Conservation (phyloP, 352 stramenopile genomes). For the Plasmopara muralis region DNA sequence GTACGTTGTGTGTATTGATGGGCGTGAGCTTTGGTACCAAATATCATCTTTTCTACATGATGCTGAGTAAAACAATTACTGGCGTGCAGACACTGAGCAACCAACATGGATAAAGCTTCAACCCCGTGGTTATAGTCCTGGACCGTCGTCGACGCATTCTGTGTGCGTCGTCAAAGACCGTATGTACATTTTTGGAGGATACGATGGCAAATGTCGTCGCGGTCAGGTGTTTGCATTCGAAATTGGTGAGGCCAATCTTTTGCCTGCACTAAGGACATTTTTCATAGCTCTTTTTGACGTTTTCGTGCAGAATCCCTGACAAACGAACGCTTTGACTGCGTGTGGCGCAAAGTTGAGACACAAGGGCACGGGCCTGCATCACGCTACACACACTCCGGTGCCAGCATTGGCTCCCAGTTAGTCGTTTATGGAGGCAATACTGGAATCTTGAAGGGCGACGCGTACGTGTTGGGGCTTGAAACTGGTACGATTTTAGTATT, state of each 20-base stretch:
- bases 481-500: constrained; percentile 10
- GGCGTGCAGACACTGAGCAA: constrained; percentile 22
- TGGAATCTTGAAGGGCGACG: constrained; percentile 51
- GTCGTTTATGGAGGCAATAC: constrained; percentile 54
- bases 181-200: constrained; percentile 66
- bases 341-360: constrained; percentile 36
- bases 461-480: constrained; percentile 44
- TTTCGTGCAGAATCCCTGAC: constrained; percentile 22
- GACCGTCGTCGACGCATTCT: constrained; percentile 43
- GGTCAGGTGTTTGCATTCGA: constrained; percentile 40
- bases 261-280: not conserved
- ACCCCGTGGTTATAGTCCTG: constrained; percentile 36
- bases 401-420: constrained; percentile 40
- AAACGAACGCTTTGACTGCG: constrained; percentile 28
- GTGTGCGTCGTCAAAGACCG: constrained; percentile 36
- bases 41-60: too few relatives aligned
- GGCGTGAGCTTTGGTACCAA: too few relatives aligned
- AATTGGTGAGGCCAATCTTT: constrained; percentile 23
- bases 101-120: constrained; percentile 47
- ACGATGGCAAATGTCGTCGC: constrained; percentile 49
- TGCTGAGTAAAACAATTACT: not conserved
- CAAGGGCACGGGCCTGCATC: constrained; percentile 31
- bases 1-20: not conserved
- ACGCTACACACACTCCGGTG: constrained; percentile 48
- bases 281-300: not conserved